Base-by-base conservation (phyloP, 345 rosid species). In the Moricandia moricandioides region DNA sequence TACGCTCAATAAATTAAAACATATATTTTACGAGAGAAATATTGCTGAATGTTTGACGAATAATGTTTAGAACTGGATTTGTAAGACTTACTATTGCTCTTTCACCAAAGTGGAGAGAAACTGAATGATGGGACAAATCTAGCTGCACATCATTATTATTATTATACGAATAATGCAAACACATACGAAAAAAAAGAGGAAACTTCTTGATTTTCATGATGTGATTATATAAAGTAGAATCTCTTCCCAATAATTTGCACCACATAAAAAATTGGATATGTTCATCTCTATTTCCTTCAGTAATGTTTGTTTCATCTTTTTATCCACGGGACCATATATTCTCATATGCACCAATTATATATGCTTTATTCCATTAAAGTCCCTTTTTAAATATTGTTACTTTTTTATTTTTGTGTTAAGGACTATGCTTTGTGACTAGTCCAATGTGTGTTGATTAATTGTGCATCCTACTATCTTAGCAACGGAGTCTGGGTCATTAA, bases 331-430 rank as follows among this genome's bases (percentile, higher is more conserved):
- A 63, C 60, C 66, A 64, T 76, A 62, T 63, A 63, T 65, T 55
- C 58, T 3, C 16, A 14, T 40, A 12, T 39, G 70, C 59, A 40
- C 75, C 59, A 55, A 55, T 68, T 51, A 60, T 70, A 40, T 39
- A 63, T 76, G 54, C 61, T 76, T 55, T 77, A 62, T 76, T 76
- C 70, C 65, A 24, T 7, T 29, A n/a, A 76, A 52, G 64, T 76
- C 67, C 29, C 4, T 61, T 45, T 55, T 39, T 2, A 31, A 31
- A 37, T 37, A 10, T 10, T 37, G 12, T 37, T 27, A 1, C 29
- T 27, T 37, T 13, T 45, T 40, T 11, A 2, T 40, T 35, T 11
- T 40, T 40, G 51, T 45, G 17, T 45, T 45, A 45, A 10, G 12
- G 43, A 37, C 43, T 37, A 37, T 45, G 17, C 6, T 40, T 12